A percentile compares a stretch with the other conserved stretches of the same genome.
These are phyloP conservation scores for Drechslera avenae DNA, from an alignment of 2,329 filamentous ascomycete species.

Conservation along the genomic window DNA sequence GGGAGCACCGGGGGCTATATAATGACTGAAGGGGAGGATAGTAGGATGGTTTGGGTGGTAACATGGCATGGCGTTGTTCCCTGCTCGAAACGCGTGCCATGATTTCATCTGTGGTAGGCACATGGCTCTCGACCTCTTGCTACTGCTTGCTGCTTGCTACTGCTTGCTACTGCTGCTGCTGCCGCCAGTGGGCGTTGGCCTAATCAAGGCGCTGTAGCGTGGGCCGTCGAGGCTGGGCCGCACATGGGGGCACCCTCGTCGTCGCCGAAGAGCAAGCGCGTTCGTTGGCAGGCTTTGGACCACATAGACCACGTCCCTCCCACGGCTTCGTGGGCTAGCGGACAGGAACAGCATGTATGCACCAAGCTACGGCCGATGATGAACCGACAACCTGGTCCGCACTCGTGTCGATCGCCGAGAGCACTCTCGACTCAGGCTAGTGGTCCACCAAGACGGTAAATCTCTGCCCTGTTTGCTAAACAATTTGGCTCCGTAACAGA, in stretches of 20 bases:
- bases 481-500: not conserved
- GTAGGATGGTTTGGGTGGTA: too few relatives aligned
- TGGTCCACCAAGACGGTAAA: conserved; percentile 7
- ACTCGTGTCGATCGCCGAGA: conserved; percentile 25
- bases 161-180: not conserved
- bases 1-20: not conserved
- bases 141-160: conserved; percentile 4
- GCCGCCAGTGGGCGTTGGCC: conserved; percentile 8
- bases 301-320: not conserved
- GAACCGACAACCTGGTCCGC: conserved; percentile 29
- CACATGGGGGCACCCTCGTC: conserved; percentile 29
- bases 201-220: conserved; percentile 18
- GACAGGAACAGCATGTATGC: conserved; percentile 4
- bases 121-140: conserved; percentile 8
- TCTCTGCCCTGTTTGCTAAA: conserved; percentile 13
- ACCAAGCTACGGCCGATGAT: conserved; percentile 10
- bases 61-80: conserved; percentile 1
- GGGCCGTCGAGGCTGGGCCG: conserved; percentile 14
- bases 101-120: conserved; percentile 7
- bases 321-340: conserved; percentile 1
- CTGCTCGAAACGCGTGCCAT: not conserved
- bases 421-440: conserved; percentile 11
- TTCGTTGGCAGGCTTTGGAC: conserved; percentile 4
- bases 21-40: too few relatives aligned
- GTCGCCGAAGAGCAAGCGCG: conserved; percentile 21